A percentile compares a stretch with the other conserved stretches of the same genome.
These are phyloP conservation scores for Sphaerosporella brunnea DNA, from an alignment of 495 filamentous ascomycete species.

Conservation along the genomic window DNA sequence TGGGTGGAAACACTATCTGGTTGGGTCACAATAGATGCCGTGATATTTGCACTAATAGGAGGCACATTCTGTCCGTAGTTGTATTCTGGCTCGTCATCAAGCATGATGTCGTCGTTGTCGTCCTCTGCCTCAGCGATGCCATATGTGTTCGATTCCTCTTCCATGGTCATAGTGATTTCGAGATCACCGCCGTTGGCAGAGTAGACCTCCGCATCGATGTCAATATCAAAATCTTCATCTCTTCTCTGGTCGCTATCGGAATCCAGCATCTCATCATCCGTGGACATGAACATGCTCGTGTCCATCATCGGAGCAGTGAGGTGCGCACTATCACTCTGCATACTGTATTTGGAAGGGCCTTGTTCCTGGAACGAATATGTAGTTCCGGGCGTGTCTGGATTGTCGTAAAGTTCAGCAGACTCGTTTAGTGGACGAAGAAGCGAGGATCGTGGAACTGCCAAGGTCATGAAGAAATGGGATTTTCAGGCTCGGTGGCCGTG, in stretches of 20 bases:
- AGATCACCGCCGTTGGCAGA: slow-evolving; percentile 20
- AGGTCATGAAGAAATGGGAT: slow-evolving; percentile 3
- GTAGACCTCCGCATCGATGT: slow-evolving; percentile 19
- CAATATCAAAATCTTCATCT: slow-evolving; percentile 23
- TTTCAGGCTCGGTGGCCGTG: too few species aligned
- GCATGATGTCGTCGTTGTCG: slow-evolving; percentile 24
- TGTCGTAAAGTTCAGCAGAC: slow-evolving; percentile 15
- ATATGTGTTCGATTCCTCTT: slow-evolving; percentile 17
- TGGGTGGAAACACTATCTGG: background rate
- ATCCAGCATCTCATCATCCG: slow-evolving; percentile 25
- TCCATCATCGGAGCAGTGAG: slow-evolving; percentile 14
- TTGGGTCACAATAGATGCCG: too few species aligned
- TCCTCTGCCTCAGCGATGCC: slow-evolving; percentile 11
- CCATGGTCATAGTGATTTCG: slow-evolving; percentile 21
- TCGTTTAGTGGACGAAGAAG: slow-evolving; percentile 2
- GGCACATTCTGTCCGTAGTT: background rate
- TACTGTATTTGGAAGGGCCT: slow-evolving; percentile 3
- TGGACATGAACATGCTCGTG: slow-evolving; percentile 5
- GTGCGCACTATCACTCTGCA: slow-evolving; percentile 17
- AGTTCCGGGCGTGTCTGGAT: slow-evolving; percentile 18
- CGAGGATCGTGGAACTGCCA: background rate
- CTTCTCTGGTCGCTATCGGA: slow-evolving; percentile 22
- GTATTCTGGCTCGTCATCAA: slow-evolving; percentile 17
- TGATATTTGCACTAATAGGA: background rate
- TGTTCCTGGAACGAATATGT: slow-evolving; percentile 22